Percentiles rank a stretch among this genome's conserved stretches.
phyloP scores from a whole-genome alignment of 306 rosid species.

The Biancaea sappan region DNA sequence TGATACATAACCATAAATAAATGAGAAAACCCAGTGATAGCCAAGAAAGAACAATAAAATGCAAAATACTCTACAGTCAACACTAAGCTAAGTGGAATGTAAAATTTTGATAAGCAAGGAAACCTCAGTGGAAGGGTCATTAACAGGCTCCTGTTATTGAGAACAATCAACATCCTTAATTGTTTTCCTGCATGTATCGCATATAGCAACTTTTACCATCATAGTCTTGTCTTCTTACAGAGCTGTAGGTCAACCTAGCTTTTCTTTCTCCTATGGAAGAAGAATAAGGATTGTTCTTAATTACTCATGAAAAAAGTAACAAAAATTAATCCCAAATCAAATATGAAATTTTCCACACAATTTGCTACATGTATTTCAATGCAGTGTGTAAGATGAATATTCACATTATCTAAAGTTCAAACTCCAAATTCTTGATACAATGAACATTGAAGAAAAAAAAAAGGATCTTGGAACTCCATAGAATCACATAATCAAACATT shows the following conservation, averaged over 20 bases:
- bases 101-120: neutral
- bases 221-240: neutral
- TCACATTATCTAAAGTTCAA: too few relatives aligned
- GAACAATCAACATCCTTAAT: slow-evolving; percentile 22
- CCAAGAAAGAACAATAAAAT: slow-evolving; percentile 1
- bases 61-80: slow-evolving; percentile 9
- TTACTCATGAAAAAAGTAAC: neutral
- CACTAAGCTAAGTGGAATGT: neutral
- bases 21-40: neutral
- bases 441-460: too few relatives aligned
- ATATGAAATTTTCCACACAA: neutral
- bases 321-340: neutral
- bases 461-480: too few relatives aligned
- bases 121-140: neutral
- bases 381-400: too few relatives aligned
- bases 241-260: slow-evolving; percentile 10
- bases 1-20: neutral
- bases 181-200: neutral
- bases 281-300: neutral
- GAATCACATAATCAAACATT: too few relatives aligned
- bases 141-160: slow-evolving; percentile 9
- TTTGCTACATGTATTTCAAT: neutral
- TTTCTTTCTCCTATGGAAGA: slow-evolving; percentile 9
- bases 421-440: too few relatives aligned
- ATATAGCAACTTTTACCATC: neutral